Base-by-base conservation (phyloP, 2,329 filamentous ascomycete species). In the Fusarium lateritium region DNA sequence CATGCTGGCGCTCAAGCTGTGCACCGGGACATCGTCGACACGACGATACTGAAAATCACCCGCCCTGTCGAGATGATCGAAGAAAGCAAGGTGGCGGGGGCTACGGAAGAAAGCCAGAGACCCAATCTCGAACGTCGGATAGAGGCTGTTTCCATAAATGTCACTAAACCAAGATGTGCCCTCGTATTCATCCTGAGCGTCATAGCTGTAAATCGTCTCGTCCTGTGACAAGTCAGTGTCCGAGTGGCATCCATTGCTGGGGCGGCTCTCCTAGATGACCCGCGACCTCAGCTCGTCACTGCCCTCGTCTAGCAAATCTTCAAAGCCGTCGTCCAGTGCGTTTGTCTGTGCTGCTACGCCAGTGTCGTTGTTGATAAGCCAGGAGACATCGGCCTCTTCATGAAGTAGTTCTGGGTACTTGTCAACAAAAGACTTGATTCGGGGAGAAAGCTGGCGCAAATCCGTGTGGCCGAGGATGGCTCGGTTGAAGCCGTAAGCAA, bases 401-500 rank as follows among this genome's bases (percentile, higher is more conserved):
- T 85, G 80, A 34, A 86, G 71, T 31, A 84, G 72, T 42, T 83
- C 75, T 38, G 79, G 76, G 53, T 86, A 77, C 14, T 79, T 73
- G 24, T 82, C 79, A 59, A 85, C 80, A 67, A 87, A 88, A 0
- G 77, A 73, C 53, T 77, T 79, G 24, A 85, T 83, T 8, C 78
- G 79, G 17, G 80, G 78, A 77, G 84, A 86, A 17, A 87, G 77
- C 5, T 77, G 79, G 13, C 79, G 78, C 49, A 82, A 77, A 31
- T 80, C 78, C 7, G 79, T 79, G 53, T 83, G 80, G 56, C 84
- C 81, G 28, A 85, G 75, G 42, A 83, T 80, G 24, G 82, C 81
- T 74, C 85, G 83, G 62, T 85, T 88, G 75, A 88, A 88, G 14
- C 86, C 93, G 75, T 96, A 96, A 13, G 89, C 92, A 76, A 95